A percentile compares a stretch with the other conserved stretches of the same genome.
Evolutionary conservation across 2,329 filamentous ascomycete genomes (phyloP).

Genomic region (Aureobasidium namibiae): DNA sequence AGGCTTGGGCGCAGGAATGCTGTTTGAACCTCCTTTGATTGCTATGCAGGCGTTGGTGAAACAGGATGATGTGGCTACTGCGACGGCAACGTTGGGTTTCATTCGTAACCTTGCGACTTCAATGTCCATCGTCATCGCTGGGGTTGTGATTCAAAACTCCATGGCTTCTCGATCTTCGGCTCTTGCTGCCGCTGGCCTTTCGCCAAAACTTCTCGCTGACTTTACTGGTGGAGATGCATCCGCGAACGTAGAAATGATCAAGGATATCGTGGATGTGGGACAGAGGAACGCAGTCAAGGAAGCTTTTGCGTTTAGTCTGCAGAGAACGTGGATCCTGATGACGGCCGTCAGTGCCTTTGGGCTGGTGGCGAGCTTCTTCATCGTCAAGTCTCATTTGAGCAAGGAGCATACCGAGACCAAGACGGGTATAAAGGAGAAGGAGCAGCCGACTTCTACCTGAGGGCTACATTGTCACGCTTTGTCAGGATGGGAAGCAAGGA

Average conservation of each 20-base stretch:
- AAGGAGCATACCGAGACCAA: slow-evolving; percentile 45
- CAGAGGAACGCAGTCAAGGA: slow-evolving; percentile 35
- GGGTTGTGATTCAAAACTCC: slow-evolving; percentile 45
- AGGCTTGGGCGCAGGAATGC: slow-evolving; percentile 43
- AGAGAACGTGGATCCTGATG: slow-evolving; percentile 43
- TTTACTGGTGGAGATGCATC: slow-evolving; percentile 37
- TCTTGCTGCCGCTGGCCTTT: slow-evolving; percentile 17
- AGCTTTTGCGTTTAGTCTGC: slow-evolving; percentile 42
- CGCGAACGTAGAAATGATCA: slow-evolving; percentile 39
- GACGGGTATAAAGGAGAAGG: slow-evolving; percentile 32
- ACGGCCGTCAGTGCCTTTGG: slow-evolving; percentile 61
- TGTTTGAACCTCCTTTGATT: slow-evolving; percentile 49
- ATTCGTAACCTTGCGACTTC: slow-evolving; percentile 37
- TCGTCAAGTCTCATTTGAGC: slow-evolving; percentile 47
- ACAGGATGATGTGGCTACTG: slow-evolving; percentile 41
- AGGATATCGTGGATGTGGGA: slow-evolving; percentile 28
- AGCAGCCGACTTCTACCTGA: background rate
- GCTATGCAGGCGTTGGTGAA: slow-evolving; percentile 47
- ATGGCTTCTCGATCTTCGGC: slow-evolving; percentile 14
- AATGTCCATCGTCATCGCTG: slow-evolving; percentile 42
- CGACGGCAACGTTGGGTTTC: slow-evolving; percentile 46
- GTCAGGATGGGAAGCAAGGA: no score
- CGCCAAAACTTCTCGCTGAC: slow-evolving; percentile 24
- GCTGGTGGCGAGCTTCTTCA: slow-evolving; percentile 84
- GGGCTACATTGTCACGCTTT: no score